Base-by-base conservation (phyloP, 169 alveolate species). In the Plasmodium relictum region DNA sequence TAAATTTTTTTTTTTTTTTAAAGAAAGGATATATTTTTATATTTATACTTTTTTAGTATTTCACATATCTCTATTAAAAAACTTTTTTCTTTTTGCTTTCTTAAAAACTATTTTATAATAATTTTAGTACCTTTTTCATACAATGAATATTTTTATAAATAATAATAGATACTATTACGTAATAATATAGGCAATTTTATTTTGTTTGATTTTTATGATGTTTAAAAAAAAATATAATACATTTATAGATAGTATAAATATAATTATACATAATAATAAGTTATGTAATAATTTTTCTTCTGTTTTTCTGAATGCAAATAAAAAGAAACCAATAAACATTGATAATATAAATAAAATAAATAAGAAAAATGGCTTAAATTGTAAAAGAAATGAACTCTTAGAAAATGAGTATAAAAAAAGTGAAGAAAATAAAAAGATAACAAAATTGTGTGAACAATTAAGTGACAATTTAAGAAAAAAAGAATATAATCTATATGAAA, bases 401-500 rank as follows among this genome's bases (percentile, higher is more conserved):
- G 22, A 7, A 14, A 24, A 48, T 31, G 48, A 18, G 9, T 48
- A 70, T 44, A 39, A 65, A 12, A 65, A 65, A 31, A 44, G 18
- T 9, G 89, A 20, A 45, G 76, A 66, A 10, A 66, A 50, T 39
- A 69, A 78, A 54, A 76, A 48, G 24, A 48, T 78, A 78, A 78
- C 89, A n/a, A 78, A 45, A 37, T 54, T 63, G 31, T 78, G 89
- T 14, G 58, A 78, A 50, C 18, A 63, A 31, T 31, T 78, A 65
- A 31, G 41, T 65, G 78, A 78, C 5, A 63, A 50, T 78, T 24
- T 66, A 14, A 78, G 65, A 58, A 63, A 65, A 31, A 70, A 56
- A 31, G 65, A 78, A 78, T 78, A 78, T 37, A 44, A 62, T 24
- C 31, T 14, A 39, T 78, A 50, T 56, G 89, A 78, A 69, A 78